phyloP scores from a whole-genome alignment of 306 rosid species.

The Vigna trinervia region DNA sequence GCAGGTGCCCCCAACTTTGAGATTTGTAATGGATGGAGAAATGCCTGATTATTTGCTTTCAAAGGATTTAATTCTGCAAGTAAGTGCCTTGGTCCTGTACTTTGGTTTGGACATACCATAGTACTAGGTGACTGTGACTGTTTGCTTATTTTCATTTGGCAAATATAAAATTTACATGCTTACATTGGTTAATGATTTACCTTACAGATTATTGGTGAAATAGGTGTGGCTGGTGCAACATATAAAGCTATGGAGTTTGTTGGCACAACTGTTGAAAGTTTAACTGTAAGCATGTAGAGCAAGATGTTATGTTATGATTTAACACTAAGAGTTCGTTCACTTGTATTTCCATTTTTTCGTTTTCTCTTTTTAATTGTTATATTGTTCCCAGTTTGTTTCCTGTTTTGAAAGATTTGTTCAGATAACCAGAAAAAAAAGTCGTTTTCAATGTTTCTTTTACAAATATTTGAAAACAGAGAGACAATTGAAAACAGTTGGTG shows the following conservation, averaged over 20 bases:
- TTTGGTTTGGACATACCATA: slow-evolving; percentile 15
- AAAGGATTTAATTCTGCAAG: slow-evolving; percentile 94
- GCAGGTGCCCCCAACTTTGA: slow-evolving; percentile 92
- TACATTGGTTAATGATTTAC: slow-evolving; percentile 30
- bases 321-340: not conserved
- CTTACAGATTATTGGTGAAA: slow-evolving; percentile 86
- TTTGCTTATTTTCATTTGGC: slow-evolving; percentile 29
- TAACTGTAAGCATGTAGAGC: slow-evolving; percentile 59
- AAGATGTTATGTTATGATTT: slow-evolving; percentile 1
- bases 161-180: slow-evolving; percentile 20
- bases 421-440: not conserved
- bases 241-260: slow-evolving; percentile 95
- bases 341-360: not conserved
- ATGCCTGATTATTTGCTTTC: slow-evolving; percentile 95
- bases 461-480: not conserved
- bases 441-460: not conserved
- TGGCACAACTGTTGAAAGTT: slow-evolving; percentile 86
- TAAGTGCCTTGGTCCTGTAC: slow-evolving; percentile 44
- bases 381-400: not conserved
- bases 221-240: slow-evolving; percentile 89
- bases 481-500: not conserved
- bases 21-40: slow-evolving; percentile 91
- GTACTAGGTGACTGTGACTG: slow-evolving; percentile 1
- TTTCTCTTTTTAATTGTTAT: too few relatives aligned
- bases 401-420: not conserved